Conservation (phyloP, 2,329 filamentous ascomycete genomes). For the Pseudopithomyces maydicus region DNA sequence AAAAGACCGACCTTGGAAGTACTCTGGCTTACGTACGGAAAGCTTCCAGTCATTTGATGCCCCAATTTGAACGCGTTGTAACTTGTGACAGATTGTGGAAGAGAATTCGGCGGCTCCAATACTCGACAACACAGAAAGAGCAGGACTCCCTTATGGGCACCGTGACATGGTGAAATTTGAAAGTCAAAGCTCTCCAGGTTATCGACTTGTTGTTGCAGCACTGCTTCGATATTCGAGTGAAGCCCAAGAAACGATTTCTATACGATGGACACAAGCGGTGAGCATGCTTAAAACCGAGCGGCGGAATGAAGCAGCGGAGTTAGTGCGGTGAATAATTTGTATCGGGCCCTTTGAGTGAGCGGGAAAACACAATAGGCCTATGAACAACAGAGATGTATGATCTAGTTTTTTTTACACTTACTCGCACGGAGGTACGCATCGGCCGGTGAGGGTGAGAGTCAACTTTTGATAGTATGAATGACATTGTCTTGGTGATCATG, state of each 20-base stretch:
- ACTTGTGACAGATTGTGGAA: slow-evolving; percentile 30
- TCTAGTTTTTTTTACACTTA: neutral
- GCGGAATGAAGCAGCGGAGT: slow-evolving; percentile 18
- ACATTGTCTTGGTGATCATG: no score
- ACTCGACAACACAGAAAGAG: slow-evolving; percentile 42
- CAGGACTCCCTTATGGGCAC: slow-evolving; percentile 41
- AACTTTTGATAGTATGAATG: no score
- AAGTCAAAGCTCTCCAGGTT: slow-evolving; percentile 26
- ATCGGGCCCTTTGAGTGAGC: neutral
- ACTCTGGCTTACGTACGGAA: slow-evolving; percentile 32
- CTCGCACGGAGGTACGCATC: no score
- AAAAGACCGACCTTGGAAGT: slow-evolving; percentile 42
- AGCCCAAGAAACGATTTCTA: slow-evolving; percentile 13
- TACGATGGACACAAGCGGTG: slow-evolving; percentile 16
- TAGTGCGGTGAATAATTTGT: slow-evolving; percentile 5
- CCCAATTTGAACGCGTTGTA: neutral
- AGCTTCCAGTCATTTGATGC: neutral
- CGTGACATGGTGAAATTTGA: slow-evolving; percentile 38
- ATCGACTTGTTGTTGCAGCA: slow-evolving; percentile 30
- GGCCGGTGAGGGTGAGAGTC: no score
- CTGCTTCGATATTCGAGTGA: slow-evolving; percentile 24
- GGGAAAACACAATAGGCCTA: neutral
- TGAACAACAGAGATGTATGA: neutral
- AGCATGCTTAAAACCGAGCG: slow-evolving; percentile 17
- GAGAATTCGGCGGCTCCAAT: slow-evolving; percentile 27